phyloP scores from a whole-genome alignment of 805 yeast genomes.

The Blastobotrys attinorum region DNA sequence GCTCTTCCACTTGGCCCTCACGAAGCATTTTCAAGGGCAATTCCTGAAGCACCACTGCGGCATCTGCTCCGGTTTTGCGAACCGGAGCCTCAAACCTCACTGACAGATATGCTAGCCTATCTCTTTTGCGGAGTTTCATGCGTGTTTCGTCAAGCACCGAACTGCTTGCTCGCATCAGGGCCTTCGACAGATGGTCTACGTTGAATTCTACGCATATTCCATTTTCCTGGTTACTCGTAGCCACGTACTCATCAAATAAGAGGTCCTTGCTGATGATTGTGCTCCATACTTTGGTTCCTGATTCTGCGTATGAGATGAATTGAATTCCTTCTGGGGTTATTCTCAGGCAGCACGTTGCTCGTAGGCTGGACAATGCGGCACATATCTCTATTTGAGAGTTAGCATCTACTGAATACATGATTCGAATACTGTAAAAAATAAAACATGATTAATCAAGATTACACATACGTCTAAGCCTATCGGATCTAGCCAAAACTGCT shows the following conservation, averaged over 20 bases:
- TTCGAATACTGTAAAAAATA: too few species aligned
- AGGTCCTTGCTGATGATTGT: constrained; percentile 37
- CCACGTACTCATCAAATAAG: constrained; percentile 40
- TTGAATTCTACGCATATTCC: constrained; percentile 54
- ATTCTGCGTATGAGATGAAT: constrained; percentile 41
- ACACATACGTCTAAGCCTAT: constrained; percentile 5
- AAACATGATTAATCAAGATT: too few species aligned
- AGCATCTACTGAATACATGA: background rate
- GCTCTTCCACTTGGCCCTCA: background rate
- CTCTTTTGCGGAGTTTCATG: constrained; percentile 21
- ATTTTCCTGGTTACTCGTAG: constrained; percentile 46
- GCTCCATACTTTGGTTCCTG: constrained; percentile 59
- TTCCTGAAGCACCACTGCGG: constrained; percentile 15
- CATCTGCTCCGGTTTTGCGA: constrained; percentile 40
- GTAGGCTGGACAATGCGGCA: constrained; percentile 41
- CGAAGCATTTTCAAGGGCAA: background rate
- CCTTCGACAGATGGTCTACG: constrained; percentile 51
- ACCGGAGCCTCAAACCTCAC: constrained; percentile 39
- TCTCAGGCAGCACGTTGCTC: constrained; percentile 49
- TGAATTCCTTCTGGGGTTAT: constrained; percentile 44
- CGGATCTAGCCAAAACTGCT: constrained; percentile 7
- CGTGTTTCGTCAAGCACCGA: constrained; percentile 14
- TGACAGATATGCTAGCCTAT: constrained; percentile 45
- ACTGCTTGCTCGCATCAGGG: constrained; percentile 45
- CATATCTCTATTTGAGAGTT: constrained; percentile 14